A percentile compares a stretch with the other conserved stretches of the same genome.
phyloP scores from a whole-genome alignment of 2,329 filamentous ascomycete species.

The Colletotrichum navitas region DNA sequence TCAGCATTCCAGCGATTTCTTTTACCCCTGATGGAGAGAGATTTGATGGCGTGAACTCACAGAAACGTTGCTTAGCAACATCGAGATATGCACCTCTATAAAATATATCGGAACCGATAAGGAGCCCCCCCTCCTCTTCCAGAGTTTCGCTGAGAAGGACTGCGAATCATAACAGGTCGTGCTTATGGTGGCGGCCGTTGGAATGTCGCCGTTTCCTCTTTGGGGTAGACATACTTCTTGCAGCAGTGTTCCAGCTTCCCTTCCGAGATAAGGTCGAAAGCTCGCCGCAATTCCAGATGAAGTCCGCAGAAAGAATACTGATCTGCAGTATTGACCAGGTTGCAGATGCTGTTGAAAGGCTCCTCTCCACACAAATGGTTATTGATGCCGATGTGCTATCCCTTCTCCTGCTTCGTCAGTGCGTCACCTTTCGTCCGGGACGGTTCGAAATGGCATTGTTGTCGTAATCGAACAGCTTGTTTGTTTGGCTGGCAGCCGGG shows the following conservation, averaged over 20 bases:
- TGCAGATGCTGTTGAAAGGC: slow-evolving; percentile 90
- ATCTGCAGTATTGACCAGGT: slow-evolving; percentile 95
- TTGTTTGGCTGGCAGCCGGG: too few species aligned
- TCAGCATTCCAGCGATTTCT: not conserved
- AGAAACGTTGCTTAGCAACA: not conserved
- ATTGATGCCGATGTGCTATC: slow-evolving; percentile 84
- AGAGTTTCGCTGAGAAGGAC: slow-evolving; percentile 70
- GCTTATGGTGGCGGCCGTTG: slow-evolving; percentile 68
- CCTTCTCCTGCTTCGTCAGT: slow-evolving; percentile 82
- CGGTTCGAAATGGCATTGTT: slow-evolving; percentile 87
- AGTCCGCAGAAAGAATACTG: slow-evolving; percentile 93
- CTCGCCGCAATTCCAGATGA: slow-evolving; percentile 88
- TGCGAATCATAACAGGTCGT: slow-evolving; percentile 69
- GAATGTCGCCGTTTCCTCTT: slow-evolving; percentile 77
- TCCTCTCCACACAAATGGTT: slow-evolving; percentile 96
- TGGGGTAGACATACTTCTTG: slow-evolving; percentile 88
- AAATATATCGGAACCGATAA: not conserved
- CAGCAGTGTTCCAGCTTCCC: slow-evolving; percentile 87
- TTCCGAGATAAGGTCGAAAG: slow-evolving; percentile 84
- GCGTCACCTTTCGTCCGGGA: slow-evolving; percentile 75
- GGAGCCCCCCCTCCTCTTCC: slow-evolving; percentile 56
- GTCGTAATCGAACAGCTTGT: slow-evolving; percentile 78
- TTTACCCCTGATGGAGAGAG: not conserved
- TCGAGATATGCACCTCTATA: not conserved
- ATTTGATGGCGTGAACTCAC: not conserved